Percentiles rank a stretch among this genome's conserved stretches.
Evolutionary conservation across 768 basidiomycete species (phyloP).

Genomic region (Cyclocybe cylindracea): DNA sequence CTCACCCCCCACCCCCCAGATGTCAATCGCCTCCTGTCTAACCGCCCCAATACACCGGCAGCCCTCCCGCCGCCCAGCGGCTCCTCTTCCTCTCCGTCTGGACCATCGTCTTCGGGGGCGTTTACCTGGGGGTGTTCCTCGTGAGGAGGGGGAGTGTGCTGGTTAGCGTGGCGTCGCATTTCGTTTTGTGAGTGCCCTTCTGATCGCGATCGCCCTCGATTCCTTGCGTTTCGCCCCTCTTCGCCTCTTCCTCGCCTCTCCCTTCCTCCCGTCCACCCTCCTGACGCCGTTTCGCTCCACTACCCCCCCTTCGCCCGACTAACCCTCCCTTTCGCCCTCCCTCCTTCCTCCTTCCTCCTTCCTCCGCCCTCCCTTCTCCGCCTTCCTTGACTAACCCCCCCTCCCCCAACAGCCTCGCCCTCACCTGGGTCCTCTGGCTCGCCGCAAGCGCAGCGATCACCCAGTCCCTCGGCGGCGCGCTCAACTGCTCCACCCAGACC

Average conservation of each 20-base stretch:
- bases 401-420: constrained; percentile 42
- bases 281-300: no score
- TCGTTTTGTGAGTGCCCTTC: constrained; percentile 67
- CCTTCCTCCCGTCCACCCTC: no score
- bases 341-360: no score
- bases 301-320: no score
- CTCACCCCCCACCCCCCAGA: constrained; percentile 33
- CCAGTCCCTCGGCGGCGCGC: constrained; percentile 60
- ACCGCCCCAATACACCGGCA: constrained; percentile 57
- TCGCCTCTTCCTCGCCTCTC: no score
- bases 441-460: constrained; percentile 75
- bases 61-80: constrained; percentile 50
- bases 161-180: constrained; percentile 65
- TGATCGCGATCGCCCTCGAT: no score
- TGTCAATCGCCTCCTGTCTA: constrained; percentile 75
- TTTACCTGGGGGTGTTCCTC: constrained; percentile 59
- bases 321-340: no score
- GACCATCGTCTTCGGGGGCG: constrained; percentile 58
- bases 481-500: constrained; percentile 60
- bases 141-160: constrained; percentile 47
- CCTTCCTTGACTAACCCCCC: background rate
- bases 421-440: constrained; percentile 82
- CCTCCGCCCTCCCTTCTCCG: background rate
- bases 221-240: no score
- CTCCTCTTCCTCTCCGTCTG: constrained; percentile 73